Evolutionary conservation across 2,329 filamentous ascomycete species (phyloP), one percentile per base, ranked within the genome.

Genomic region (Fusarium graminum): DNA sequence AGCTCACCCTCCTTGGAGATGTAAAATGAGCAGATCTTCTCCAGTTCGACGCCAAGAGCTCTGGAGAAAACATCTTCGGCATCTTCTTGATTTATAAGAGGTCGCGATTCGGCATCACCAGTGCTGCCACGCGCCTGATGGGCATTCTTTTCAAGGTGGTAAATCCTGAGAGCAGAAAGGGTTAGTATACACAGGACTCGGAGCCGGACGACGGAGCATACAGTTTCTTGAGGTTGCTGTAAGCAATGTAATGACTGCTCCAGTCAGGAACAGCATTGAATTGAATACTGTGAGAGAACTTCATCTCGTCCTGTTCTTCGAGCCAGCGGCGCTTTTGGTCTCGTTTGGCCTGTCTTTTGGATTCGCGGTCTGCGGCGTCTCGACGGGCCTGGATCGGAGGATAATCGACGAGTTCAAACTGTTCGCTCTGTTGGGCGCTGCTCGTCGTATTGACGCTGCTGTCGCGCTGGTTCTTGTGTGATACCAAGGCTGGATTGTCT

Each of bases 261-360:
- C 95, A 99, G 80, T 99, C 95, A n/a, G 95, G 95, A 72, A 99
- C 95, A 67, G 95, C 94, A 83, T 99, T 99, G 82, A 99, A 99
- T 84, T 99, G 95, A 73, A 99, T 90, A 80, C 94, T 98, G 79
- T 99, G 95, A 17, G 94, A 98, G 85, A 99, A 99, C 90, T 98
- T 98, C 95, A 99, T 99, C 76, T 93, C 92, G 88, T 91, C 89
- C 69, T 84, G 86, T 72, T 89, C 83, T 72, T 92, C 87, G 73
- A 94, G 88, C 84, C 87, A 86, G 75, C 83, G 82, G 77, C 88
- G 85, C 83, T 93, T 93, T 77, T 85, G 82, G 69, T 80, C 79
- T 74, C 84, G 81, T 78, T 86, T 89, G 19, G 75, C 70, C 64
- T 67, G 74, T 68, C 71, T 74, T 52, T 76, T 77, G 36, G 70